Conservation (phyloP, 2,329 filamentous ascomycete genomes). For the Colletotrichum magnum region DNA sequence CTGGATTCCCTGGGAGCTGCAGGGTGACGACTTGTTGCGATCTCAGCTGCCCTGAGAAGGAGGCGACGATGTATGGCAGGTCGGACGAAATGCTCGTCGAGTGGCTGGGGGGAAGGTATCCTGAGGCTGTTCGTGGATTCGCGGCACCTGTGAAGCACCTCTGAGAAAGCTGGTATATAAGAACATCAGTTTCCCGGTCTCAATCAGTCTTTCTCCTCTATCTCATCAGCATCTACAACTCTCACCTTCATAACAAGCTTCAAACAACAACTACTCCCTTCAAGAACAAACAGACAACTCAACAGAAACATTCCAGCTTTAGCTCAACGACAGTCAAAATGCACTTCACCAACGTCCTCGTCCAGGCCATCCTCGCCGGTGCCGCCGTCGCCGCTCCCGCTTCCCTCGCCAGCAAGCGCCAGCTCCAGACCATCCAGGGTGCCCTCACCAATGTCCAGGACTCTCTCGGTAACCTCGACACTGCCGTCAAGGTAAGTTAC, state of each 20-base stretch:
- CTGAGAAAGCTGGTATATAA: constrained; percentile 23
- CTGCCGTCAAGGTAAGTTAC: constrained; percentile 36
- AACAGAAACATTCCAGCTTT: neutral
- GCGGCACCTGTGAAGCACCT: no score
- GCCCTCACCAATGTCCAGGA: constrained; percentile 69
- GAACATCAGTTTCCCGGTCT: neutral
- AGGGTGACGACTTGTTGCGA: constrained; percentile 18
- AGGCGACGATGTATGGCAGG: neutral
- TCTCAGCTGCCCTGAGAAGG: neutral
- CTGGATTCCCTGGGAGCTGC: neutral
- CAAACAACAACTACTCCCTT: neutral
- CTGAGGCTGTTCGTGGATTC: constrained; percentile 4
- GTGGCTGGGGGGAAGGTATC: neutral
- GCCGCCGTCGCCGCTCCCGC: constrained; percentile 59
- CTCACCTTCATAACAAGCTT: constrained; percentile 1
- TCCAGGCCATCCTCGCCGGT: constrained; percentile 65
- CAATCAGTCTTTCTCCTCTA: neutral
- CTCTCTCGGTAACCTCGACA: constrained; percentile 69
- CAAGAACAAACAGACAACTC: no score
- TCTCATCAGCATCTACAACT: constrained; percentile 29
- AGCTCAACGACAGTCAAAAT: constrained; percentile 38
- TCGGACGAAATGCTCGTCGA: constrained; percentile 31
- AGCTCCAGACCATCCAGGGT: constrained; percentile 71
- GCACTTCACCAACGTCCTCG: constrained; percentile 56
- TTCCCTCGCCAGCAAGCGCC: constrained; percentile 46